Evolutionary conservation across 768 basidiomycete genomes (phyloP), one percentile per base, ranked within the genome.

Genomic region (Nidularia pulvinata): DNA sequence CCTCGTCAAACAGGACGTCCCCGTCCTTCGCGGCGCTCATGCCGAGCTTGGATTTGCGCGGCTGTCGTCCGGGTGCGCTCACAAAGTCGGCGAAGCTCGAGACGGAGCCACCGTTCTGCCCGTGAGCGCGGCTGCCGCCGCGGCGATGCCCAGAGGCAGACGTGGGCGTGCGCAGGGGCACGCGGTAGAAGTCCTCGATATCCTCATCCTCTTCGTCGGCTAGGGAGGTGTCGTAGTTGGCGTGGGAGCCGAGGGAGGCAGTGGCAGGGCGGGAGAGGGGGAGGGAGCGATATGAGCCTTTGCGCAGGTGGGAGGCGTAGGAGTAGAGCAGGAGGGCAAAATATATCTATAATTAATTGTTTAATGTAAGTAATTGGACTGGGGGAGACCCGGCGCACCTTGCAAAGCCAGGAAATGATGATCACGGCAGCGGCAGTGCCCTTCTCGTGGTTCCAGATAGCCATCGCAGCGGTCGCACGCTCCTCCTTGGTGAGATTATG

Each of bases 241-340:
- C 61, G 54, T 65, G 59, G 49, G 69, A 65, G 44, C 69, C 65
- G 3, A 59, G 60, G 42, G 68, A 34, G 52, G 70, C 65, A 54
- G 69, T 69, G 30, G 62, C 63, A 52, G 78, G 69, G 48, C 81
- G 81, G 14, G 77, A 75, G 49, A 78, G 73, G 10, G 91, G 87
- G 44, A 99, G 84, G 11, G 87, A 76, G 58, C 91, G 89, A 65
- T 95, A 98, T 22, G 92, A 90, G 46, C 94, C 92, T 62, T 89
- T 89, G 45, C 95, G 91, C 50, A 98, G 86, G 68, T 98, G 97
- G 2, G 84, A 77, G 3, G 94, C 95, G 68, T 91, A 98, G 11
- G 96, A 98, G 70, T 98, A 99, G 33, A 98, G 74, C 52, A 95
- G 70, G 42, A 90, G 72, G 44, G 89, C 88, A 69, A 99, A 95